phyloP scores from a whole-genome alignment of 1,139 yeast genomes.

The Diutina mesorugosa region DNA sequence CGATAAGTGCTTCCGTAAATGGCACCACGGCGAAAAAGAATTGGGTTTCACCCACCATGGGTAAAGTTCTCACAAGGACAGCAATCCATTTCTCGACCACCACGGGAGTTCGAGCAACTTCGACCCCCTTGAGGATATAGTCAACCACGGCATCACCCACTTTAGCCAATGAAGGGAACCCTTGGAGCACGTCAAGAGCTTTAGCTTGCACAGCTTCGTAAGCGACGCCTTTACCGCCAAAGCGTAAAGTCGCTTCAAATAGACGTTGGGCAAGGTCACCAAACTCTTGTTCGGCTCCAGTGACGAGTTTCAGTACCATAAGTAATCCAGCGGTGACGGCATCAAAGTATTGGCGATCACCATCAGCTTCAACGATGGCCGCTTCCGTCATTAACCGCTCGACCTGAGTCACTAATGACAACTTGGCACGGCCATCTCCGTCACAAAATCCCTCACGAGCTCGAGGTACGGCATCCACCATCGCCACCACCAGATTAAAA shows the following conservation, averaged over 20 bases:
- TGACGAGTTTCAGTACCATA: not conserved
- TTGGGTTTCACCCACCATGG: not conserved
- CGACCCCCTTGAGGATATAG: not conserved
- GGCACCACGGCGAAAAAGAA: slow-evolving; percentile 2
- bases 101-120: not conserved
- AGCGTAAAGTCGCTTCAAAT: not conserved
- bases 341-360: not conserved
- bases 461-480: not conserved
- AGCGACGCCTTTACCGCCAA: not conserved
- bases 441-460: not conserved
- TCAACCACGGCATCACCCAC: not conserved
- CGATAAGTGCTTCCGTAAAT: not conserved
- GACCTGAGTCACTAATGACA: not conserved
- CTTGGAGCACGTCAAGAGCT: not conserved
- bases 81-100: slow-evolving; percentile 1
- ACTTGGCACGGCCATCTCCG: not conserved
- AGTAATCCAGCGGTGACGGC: not conserved
- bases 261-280: not conserved
- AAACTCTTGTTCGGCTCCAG: not conserved
- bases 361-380: not conserved
- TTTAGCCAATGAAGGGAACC: not conserved
- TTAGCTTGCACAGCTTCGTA: not conserved
- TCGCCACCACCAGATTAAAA: not conserved
- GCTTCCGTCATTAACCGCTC: not conserved
- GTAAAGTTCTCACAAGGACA: not conserved